Percentiles rank a stretch among this genome's conserved stretches.
Evolutionary conservation across 2,329 filamentous ascomycete genomes (phyloP).

Genomic region (Pleomassaria siparia): DNA sequence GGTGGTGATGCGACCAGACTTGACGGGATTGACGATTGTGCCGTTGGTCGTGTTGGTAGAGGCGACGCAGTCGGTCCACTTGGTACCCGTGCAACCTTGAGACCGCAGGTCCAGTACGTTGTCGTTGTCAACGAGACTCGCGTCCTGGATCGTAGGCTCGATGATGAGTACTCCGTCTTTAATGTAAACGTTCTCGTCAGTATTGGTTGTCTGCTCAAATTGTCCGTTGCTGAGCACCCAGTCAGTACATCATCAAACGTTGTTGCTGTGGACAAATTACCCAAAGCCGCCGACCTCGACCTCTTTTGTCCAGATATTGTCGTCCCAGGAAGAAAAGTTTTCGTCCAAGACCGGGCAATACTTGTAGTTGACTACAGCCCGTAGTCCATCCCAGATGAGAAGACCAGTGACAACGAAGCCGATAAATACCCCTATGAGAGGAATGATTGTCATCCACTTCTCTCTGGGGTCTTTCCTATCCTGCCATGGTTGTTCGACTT

Average conservation of each 20-base stretch:
- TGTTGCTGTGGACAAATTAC: conserved; percentile 52
- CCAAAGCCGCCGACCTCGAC: conserved; percentile 74
- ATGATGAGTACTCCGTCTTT: conserved; percentile 70
- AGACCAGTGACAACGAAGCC: conserved; percentile 70
- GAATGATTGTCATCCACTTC: conserved; percentile 85
- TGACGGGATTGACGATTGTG: conserved; percentile 74
- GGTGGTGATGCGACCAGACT: conserved; percentile 77
- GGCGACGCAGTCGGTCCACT: conserved; percentile 64
- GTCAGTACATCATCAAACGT: conserved; percentile 15
- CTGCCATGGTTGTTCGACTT: conserved; percentile 76
- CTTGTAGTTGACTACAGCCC: conserved; percentile 71
- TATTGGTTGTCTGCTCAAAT: conserved; percentile 74
- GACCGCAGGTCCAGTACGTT: conserved; percentile 67
- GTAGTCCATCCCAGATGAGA: conserved; percentile 73
- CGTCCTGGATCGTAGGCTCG: conserved; percentile 75
- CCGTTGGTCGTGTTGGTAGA: conserved; percentile 76
- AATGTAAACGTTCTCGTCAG: conserved; percentile 73
- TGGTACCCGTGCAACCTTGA: conserved; percentile 67
- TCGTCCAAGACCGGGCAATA: conserved; percentile 71
- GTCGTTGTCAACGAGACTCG: conserved; percentile 64
- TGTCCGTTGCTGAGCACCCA: conserved; percentile 69
- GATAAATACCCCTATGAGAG: conserved; percentile 68
- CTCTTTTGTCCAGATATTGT: conserved; percentile 71
- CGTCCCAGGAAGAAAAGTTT: conserved; percentile 61
- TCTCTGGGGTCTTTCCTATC: conserved; percentile 73